phyloP scores from a whole-genome alignment of 495 filamentous ascomycete species.

The Talaromyces nanjingensis region DNA sequence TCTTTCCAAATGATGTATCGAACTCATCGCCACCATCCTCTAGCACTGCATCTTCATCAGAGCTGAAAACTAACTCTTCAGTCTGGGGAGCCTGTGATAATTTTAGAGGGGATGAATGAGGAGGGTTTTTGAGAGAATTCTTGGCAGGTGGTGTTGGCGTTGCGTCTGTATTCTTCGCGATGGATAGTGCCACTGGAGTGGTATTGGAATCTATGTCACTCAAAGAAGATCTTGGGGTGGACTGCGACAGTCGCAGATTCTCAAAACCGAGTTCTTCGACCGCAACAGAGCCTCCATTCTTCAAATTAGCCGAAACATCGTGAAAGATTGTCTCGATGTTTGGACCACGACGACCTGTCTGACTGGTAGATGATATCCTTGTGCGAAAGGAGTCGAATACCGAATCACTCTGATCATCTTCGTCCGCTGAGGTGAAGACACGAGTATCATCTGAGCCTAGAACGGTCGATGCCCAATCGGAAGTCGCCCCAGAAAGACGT shows the following conservation, averaged over 20 bases:
- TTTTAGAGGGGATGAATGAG: background rate
- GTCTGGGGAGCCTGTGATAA: background rate
- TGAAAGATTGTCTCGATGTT: slow-evolving; percentile 86
- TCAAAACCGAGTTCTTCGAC: slow-evolving; percentile 5
- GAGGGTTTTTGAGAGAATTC: background rate
- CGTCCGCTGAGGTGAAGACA: slow-evolving; percentile 67
- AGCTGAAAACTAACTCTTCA: background rate
- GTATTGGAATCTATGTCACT: slow-evolving; percentile 5
- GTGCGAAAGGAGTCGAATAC: slow-evolving; percentile 89
- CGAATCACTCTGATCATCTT: slow-evolving; percentile 86
- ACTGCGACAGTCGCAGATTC: slow-evolving; percentile 5
- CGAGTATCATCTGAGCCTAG: slow-evolving; percentile 80
- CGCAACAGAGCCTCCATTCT: background rate
- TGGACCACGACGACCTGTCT: slow-evolving; percentile 41
- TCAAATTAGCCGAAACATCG: slow-evolving; percentile 45
- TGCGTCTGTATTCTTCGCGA: slow-evolving; percentile 1
- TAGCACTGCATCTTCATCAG: background rate
- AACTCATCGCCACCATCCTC: slow-evolving; percentile 1
- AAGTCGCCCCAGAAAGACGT: slow-evolving; percentile 42
- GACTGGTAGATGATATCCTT: slow-evolving; percentile 57
- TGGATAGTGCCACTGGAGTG: slow-evolving; percentile 6
- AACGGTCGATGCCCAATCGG: slow-evolving; percentile 74
- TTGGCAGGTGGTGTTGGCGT: slow-evolving; percentile 5
- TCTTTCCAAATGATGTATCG: background rate
- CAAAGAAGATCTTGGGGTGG: slow-evolving; percentile 5